Percentiles rank a stretch among this genome's conserved stretches.
Conservation (phyloP, 352 stramenopile species). For the Globisporangium canariense region DNA sequence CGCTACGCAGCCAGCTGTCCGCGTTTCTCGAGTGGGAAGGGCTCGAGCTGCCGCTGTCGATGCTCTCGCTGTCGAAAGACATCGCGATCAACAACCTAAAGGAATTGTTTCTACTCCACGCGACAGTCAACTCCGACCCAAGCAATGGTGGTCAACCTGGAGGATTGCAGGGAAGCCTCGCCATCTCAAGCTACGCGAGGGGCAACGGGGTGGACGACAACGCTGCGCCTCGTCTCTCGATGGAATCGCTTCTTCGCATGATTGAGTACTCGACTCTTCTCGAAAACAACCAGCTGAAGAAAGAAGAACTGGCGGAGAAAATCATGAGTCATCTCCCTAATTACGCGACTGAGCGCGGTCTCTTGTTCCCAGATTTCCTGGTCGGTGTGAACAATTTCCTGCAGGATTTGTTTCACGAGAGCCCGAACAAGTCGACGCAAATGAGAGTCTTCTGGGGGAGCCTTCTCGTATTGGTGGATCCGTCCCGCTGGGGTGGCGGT, state of each 20-base stretch:
- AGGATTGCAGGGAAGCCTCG: background rate
- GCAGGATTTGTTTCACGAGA: conserved; percentile 30
- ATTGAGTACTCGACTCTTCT: conserved; percentile 40
- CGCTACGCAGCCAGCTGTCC: conserved; percentile 40
- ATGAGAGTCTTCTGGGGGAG: conserved; percentile 54
- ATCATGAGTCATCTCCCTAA: conserved; percentile 34
- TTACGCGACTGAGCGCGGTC: conserved; percentile 41
- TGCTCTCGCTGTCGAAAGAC: conserved; percentile 54
- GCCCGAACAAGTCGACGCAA: conserved; percentile 29
- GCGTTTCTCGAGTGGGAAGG: conserved; percentile 59
- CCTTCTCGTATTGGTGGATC: conserved; percentile 31
- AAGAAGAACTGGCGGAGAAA: conserved; percentile 26
- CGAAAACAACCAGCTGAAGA: conserved; percentile 32
- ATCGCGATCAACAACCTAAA: conserved; percentile 40
- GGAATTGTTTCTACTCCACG: conserved; percentile 50
- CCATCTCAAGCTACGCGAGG: background rate
- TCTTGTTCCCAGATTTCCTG: conserved; percentile 61
- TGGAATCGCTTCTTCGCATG: conserved; percentile 44
- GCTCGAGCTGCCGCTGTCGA: conserved; percentile 35
- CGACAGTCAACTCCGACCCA: conserved; percentile 11
- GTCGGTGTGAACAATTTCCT: conserved; percentile 40
- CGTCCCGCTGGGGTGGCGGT: conserved; percentile 11
- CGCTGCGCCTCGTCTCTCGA: conserved; percentile 26
- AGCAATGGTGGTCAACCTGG: background rate
- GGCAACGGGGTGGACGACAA: conserved; percentile 2